phyloP scores from a whole-genome alignment of 345 rosid species.

The Linum usitatissimum region DNA sequence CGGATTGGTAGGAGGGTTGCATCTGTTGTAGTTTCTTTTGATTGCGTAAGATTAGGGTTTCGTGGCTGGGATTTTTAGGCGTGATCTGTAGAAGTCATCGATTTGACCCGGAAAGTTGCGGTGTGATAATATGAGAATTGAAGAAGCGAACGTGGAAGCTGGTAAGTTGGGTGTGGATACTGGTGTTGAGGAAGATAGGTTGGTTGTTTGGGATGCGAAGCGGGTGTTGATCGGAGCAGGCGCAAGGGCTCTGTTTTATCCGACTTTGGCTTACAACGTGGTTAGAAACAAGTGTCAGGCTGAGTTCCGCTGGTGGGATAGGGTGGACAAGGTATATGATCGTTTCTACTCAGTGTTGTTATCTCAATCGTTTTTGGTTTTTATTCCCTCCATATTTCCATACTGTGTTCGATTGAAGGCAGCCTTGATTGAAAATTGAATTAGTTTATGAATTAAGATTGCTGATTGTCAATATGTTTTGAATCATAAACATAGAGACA shows the following conservation, averaged over 20 bases:
- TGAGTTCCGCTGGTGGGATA: constrained; percentile 98
- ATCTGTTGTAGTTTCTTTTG: neutral
- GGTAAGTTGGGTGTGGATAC: constrained; percentile 20
- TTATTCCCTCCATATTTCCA: neutral
- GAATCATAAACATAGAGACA: no score
- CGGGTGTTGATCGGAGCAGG: constrained; percentile 80
- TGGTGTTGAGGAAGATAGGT: constrained; percentile 15
- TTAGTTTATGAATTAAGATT: neutral
- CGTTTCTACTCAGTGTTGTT: neutral
- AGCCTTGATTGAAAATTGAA: neutral
- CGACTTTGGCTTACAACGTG: constrained; percentile 80
- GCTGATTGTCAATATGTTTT: neutral
- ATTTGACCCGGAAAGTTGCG: neutral
- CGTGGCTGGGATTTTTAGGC: neutral
- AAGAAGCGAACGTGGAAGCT: constrained; percentile 41
- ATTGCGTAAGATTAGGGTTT: neutral
- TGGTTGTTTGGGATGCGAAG: constrained; percentile 35
- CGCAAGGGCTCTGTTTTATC: constrained; percentile 87
- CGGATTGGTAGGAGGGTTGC: neutral
- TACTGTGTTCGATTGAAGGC: neutral
- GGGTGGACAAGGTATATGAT: constrained; percentile 60
- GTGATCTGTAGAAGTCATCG: no score
- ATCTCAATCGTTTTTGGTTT: neutral
- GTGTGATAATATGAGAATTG: constrained; percentile 55
- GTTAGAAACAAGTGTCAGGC: constrained; percentile 80